Base-by-base conservation (phyloP, 805 yeast genomes). In the Hanseniaspora valbyensis region DNA sequence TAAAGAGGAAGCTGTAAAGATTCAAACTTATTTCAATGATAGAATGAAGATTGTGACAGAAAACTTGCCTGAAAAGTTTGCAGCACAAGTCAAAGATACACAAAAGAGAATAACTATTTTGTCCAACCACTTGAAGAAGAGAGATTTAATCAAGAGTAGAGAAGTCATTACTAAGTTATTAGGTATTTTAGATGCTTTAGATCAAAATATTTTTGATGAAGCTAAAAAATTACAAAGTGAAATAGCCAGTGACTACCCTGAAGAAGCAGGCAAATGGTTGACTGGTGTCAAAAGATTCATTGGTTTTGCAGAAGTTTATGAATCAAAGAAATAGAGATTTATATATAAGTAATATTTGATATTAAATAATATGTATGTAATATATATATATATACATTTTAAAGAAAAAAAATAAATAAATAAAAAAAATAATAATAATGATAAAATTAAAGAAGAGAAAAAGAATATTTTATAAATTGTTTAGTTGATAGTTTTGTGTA, bases 181-280 rank as follows among this genome's bases (percentile, higher is more conserved):
- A 42, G 66, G 69, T 25, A 63, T 88, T 40, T 69, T 78, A 18
- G 66, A 61, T 9, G 68, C 77, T 0, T 64, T 92, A 57, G 70
- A 68, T 18, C 64, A 60, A 10, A 72, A 73, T 53, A 81, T 86
- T 53, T 84, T 69, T 61, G 63, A 66, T 3, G 68, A 68, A 14
- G 96, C 97, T 1, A 66, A 72, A 48, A 64, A 72, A 1, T 57
- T 76, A 30, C 78, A 77, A 54, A 63, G 71, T 32, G 76, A 78
- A 46, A 74, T 92, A 54, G 76, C 83, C 21, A 73, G 86, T 7
- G 73, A 76, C 33, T 73, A 76, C 54, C 74, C 81, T 22, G 77
- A 74, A 22, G 95, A 89, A 64, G 77, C 83, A 55, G 96, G 95
- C 13, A 79, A 82, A 59, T 92, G 98, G 98, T 77, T 83, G 69